Base-by-base conservation (phyloP, 371 early-diverging fungal genomes). In the Mucor piriformis region DNA sequence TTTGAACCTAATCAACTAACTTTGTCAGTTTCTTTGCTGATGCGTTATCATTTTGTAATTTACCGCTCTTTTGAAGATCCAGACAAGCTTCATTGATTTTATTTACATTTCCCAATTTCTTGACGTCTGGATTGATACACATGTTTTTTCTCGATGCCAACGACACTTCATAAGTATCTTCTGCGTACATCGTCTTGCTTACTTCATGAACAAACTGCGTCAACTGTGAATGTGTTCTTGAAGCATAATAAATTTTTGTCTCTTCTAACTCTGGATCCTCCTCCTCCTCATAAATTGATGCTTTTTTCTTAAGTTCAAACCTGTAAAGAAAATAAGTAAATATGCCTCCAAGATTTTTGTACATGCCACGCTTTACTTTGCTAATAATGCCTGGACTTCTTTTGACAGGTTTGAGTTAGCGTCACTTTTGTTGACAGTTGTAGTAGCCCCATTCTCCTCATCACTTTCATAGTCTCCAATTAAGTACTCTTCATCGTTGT, bases 141-240 rank as follows among this genome's bases (percentile, higher is more conserved):
- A 93, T 76, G 40, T 87, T 90, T 73, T 84, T 87, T 56, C 95
- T 84, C n/a, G 93, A 92, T 7, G 92, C 97, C 13, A 95, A 80
- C 5, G 92, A 86, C 11, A 91, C 84, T n/a, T 81, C 80, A 46
- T 73, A 79, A 5, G 83, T 65, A 15, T 83, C 59, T 2, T 83
- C 80, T 0, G 76, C 77, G 63, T 91, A 93, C 5, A 59, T 61
- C 3, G 98, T 96, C 63, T 90, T 94, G 64, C 86, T 82, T 2
- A 97, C 62, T 70, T 98, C 96, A 44, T 82, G 74, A 0, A 97
- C 80, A 61, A 98, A 92, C 62, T 99, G 99, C 12, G 88, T 78
- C 8, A 98, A 72, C 72, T 99, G 99, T 4, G 95, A 95, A 71
- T 98, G 98, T 15, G 97, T 94, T 49, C 94, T 83, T 11, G 94